Evolutionary conservation across 768 basidiomycete species (phyloP).

Genomic region (Termitomyces sp.): DNA sequence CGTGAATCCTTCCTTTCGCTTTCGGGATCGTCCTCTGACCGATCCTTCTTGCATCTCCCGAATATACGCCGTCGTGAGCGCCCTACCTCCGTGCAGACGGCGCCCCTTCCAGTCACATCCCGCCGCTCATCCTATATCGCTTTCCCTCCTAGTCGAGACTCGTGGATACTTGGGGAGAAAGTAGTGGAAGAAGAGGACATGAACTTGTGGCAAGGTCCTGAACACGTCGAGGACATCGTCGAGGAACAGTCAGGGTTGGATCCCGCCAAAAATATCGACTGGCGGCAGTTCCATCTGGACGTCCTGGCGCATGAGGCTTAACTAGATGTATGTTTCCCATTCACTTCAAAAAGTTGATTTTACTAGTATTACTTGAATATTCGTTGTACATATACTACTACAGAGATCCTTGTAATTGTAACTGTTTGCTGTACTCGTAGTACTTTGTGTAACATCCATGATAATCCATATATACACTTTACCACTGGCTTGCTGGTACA

Average conservation of each 20-base stretch:
- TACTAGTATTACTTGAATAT: not conserved
- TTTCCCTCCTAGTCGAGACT: conserved; percentile 21
- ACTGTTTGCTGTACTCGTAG: not conserved
- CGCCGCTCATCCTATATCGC: conserved; percentile 31
- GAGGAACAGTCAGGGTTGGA: conserved; percentile 36
- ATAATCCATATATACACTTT: no score
- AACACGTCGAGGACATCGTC: conserved; percentile 23
- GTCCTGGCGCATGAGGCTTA: conserved; percentile 32
- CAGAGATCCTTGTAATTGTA: not conserved
- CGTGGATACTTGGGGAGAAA: not conserved
- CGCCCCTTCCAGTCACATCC: conserved; percentile 29
- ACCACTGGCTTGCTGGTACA: not conserved
- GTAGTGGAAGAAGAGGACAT: conserved; percentile 35
- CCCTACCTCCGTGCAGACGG: conserved; percentile 30
- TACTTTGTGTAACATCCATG: not conserved
- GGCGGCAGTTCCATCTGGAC: conserved; percentile 57
- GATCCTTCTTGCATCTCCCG: conserved; percentile 21
- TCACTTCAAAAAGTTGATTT: not conserved
- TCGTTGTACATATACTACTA: not conserved
- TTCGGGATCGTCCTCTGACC: conserved; percentile 31
- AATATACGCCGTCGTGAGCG: conserved; percentile 22
- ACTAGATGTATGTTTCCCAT: not conserved
- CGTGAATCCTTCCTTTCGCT: conserved; percentile 44
- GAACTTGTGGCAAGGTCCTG: conserved; percentile 19
- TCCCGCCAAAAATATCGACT: conserved; percentile 42